A percentile compares a stretch with the other conserved stretches of the same genome.
Conservation (phyloP, 2,329 filamentous ascomycete genomes). For the Biscogniauxia sp. region DNA sequence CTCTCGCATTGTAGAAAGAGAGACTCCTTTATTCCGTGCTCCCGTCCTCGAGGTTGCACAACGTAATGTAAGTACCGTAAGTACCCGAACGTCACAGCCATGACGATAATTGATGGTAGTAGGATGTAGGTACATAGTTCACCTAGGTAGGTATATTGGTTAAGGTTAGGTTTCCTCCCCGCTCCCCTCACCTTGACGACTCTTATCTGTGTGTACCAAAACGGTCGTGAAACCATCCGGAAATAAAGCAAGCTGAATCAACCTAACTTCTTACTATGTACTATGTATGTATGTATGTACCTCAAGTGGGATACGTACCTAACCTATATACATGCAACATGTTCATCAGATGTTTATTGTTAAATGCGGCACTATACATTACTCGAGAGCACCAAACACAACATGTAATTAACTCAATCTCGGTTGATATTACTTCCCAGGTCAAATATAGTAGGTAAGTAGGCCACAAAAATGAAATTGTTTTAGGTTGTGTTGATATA, state of each 20-base stretch:
- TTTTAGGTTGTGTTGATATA: not conserved
- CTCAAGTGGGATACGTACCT: too few relatives aligned
- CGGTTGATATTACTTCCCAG: too few relatives aligned
- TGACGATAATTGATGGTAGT: too few relatives aligned
- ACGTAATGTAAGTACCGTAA: not conserved
- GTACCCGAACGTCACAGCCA: too few relatives aligned
- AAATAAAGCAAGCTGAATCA: not conserved
- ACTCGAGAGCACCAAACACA: not conserved
- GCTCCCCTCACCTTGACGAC: not conserved
- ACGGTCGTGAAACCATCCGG: slow-evolving; percentile 2
- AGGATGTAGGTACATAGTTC: too few relatives aligned
- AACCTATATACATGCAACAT: not conserved
- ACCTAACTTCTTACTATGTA: not conserved
- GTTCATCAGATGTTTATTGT: not conserved
- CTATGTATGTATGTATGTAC: too few relatives aligned
- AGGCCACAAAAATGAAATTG: not conserved
- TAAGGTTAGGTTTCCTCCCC: not conserved
- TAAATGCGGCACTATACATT: not conserved
- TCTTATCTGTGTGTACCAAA: not conserved
- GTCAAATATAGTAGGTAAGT: too few relatives aligned
- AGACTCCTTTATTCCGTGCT: too few relatives aligned
- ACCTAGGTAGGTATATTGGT: too few relatives aligned
- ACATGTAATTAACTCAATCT: not conserved
- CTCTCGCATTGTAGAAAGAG: not conserved
- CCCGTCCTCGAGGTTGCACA: not conserved